Evolutionary conservation across 2,329 filamentous ascomycete species (phyloP).

Genomic region (Verticillium nonalfalfae): DNA sequence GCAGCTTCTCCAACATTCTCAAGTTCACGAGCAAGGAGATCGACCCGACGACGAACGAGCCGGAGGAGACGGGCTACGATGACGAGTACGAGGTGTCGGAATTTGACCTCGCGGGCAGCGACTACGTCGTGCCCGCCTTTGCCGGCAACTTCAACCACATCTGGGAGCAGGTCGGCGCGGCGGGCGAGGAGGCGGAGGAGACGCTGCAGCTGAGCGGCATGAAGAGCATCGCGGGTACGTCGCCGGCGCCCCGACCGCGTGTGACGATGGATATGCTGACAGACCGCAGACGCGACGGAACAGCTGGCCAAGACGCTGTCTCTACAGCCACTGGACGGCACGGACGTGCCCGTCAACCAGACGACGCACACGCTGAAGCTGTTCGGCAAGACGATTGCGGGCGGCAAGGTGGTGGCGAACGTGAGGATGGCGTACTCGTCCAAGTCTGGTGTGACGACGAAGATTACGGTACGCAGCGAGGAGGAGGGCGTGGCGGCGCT

Average conservation of each 20-base stretch:
- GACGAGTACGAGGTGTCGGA: conserved; percentile 98
- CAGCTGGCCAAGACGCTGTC: conserved; percentile 81
- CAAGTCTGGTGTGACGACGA: conserved; percentile 91
- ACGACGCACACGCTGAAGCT: conserved; percentile 93
- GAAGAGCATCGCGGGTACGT: conserved; percentile 87
- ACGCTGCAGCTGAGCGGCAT: conserved; percentile 81
- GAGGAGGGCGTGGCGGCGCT: conserved; percentile 85
- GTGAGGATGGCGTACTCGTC: conserved; percentile 91
- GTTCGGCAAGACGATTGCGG: conserved; percentile 88
- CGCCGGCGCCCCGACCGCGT: background rate
- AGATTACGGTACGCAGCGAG: conserved; percentile 87
- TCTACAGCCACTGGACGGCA: conserved; percentile 89
- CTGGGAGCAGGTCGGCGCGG: conserved; percentile 88
- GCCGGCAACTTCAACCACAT: conserved; percentile 92
- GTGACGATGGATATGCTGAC: conserved; percentile 8
- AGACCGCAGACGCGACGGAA: conserved; percentile 75
- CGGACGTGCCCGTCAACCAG: conserved; percentile 80
- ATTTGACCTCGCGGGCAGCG: conserved; percentile 82
- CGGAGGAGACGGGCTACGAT: conserved; percentile 88
- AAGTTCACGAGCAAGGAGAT: conserved; percentile 99
- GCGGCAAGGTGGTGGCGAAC: conserved; percentile 79
- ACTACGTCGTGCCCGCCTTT: conserved; percentile 91
- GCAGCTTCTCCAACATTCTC: conserved; percentile 83
- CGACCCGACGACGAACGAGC: conserved; percentile 86
- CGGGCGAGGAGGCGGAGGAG: conserved; percentile 84